Evolutionary conservation across 1,284 basidiomycete species (phyloP).

Genomic region (Heliocybe sulcata): DNA sequence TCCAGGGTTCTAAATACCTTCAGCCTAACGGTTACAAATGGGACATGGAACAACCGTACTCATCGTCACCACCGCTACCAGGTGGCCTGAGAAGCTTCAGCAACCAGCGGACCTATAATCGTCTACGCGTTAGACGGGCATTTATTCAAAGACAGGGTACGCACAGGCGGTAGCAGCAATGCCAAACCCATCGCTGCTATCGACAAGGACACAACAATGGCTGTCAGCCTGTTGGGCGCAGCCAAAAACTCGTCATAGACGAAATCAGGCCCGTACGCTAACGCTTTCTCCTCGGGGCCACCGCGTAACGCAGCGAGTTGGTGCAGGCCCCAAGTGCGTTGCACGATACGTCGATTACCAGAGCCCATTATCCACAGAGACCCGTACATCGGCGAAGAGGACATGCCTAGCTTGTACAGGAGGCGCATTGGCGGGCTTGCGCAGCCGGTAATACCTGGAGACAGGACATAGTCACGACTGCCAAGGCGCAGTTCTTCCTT

Average conservation of each 20-base stretch:
- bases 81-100: constrained; percentile 38
- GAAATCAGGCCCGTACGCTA: constrained; percentile 59
- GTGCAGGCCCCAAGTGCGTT: constrained; percentile 74
- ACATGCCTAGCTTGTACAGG: constrained; percentile 41
- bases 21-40: neutral
- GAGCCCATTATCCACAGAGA: constrained; percentile 56
- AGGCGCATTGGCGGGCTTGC: constrained; percentile 28
- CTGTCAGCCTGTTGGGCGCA: constrained; percentile 32
- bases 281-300: constrained; percentile 13
- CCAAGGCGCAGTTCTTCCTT: constrained; percentile 25
- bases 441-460: constrained; percentile 35
- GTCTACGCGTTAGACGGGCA: neutral
- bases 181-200: constrained; percentile 28
- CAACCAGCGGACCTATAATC: constrained; percentile 46
- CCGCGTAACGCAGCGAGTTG: constrained; percentile 25
- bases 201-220: constrained; percentile 32
- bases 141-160: constrained; percentile 10
- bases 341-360: constrained; percentile 62
- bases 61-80: neutral
- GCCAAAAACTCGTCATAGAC: constrained; percentile 68
- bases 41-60: neutral
- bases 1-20: constrained; percentile 36
- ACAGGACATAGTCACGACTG: constrained; percentile 39
- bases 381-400: constrained; percentile 41
- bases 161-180: constrained; percentile 32